These are phyloP conservation scores for Penicillium sp. DNA, from an alignment of 2,329 filamentous ascomycete species.

Conservation along the genomic window DNA sequence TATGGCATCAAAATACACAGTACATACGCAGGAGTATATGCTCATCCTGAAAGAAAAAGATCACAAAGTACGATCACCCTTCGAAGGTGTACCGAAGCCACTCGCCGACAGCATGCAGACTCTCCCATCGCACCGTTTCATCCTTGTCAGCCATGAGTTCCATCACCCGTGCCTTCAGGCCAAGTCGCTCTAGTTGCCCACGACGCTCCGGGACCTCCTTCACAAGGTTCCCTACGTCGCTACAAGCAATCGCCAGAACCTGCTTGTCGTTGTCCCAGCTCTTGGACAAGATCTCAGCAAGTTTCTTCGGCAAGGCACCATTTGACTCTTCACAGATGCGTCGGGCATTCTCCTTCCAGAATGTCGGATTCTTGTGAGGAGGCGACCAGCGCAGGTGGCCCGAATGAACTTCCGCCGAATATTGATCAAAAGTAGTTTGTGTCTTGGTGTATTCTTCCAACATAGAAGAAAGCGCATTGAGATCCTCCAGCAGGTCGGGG, in stretches of 20 bases:
- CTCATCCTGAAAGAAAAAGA: constrained; percentile 17
- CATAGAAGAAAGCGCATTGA: constrained; percentile 58
- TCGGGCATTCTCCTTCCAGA: constrained; percentile 90
- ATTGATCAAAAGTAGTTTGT: constrained; percentile 67
- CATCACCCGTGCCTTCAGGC: constrained; percentile 86
- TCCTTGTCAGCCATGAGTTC: constrained; percentile 88
- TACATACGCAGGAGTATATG: constrained; percentile 23
- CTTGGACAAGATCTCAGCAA: constrained; percentile 83
- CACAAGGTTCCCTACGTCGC: constrained; percentile 85
- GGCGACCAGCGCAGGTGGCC: constrained; percentile 92
- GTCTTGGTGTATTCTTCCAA: constrained; percentile 82
- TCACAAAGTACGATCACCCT: constrained; percentile 29
- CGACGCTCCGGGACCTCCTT: constrained; percentile 87
- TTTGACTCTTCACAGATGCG: constrained; percentile 83
- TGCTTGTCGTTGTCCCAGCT: constrained; percentile 81
- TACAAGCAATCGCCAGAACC: constrained; percentile 88
- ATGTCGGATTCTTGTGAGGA: constrained; percentile 79
- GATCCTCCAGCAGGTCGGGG: constrained; percentile 51
- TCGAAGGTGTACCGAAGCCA: constrained; percentile 73
- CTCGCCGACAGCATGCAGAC: constrained; percentile 77
- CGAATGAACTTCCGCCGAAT: constrained; percentile 78
- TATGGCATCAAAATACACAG: constrained; percentile 26
- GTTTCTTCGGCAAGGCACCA: constrained; percentile 73
- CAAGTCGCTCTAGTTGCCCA: constrained; percentile 75
- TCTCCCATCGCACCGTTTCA: constrained; percentile 90